Evolutionary conservation across 768 basidiomycete species (phyloP).

Genomic region (Peribolospora kevripleyi): DNA sequence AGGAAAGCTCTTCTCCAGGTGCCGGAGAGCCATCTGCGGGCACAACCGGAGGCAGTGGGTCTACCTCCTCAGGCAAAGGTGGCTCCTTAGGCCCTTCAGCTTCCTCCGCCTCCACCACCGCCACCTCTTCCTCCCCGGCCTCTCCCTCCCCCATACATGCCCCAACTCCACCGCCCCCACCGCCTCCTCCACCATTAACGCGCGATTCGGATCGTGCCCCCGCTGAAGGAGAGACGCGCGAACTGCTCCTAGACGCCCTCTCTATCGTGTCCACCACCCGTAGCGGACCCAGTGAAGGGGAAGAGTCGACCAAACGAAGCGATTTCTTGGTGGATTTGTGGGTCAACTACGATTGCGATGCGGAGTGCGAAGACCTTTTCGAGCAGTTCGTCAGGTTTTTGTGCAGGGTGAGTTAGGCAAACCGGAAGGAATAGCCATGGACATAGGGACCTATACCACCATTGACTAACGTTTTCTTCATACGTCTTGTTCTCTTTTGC

Average conservation of each 20-base stretch:
- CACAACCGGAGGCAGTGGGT: not conserved
- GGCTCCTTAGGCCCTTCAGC: too few species aligned
- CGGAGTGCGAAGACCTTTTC: conserved; percentile 87
- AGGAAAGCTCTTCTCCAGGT: too few species aligned
- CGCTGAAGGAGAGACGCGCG: not conserved
- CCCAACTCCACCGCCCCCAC: conserved; percentile 6
- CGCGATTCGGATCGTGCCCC: not conserved
- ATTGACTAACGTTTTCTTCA: too few species aligned
- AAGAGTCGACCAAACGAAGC: conserved; percentile 18
- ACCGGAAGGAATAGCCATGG: too few species aligned
- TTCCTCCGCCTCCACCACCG: conserved; percentile 5
- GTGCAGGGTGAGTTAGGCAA: conserved; percentile 27
- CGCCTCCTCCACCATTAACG: not conserved
- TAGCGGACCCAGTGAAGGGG: conserved; percentile 24
- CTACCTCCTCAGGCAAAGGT: too few species aligned
- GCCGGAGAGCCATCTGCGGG: too few species aligned
- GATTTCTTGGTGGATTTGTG: conserved; percentile 83
- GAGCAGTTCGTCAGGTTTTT: conserved; percentile 70
- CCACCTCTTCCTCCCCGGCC: not conserved
- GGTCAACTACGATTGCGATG: conserved; percentile 88
- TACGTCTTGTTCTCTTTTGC: not conserved
- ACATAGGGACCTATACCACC: too few species aligned
- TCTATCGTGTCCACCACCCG: not conserved
- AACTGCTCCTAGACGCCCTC: not conserved
- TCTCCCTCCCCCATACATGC: not conserved